phyloP scores from a whole-genome alignment of 805 yeast species.

The Candida berthetii region DNA sequence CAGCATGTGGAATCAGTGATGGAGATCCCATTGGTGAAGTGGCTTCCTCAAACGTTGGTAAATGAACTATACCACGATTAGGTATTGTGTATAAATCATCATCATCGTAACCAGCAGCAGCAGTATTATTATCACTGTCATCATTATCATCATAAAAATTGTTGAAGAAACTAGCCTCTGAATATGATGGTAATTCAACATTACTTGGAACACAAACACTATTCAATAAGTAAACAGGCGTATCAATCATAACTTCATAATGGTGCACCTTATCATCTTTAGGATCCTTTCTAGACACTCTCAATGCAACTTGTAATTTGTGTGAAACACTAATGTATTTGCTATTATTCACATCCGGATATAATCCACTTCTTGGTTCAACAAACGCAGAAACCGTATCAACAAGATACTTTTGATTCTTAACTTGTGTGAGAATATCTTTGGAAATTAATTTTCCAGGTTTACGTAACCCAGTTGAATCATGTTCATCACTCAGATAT shows the following conservation, averaged over 20 bases:
- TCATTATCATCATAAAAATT: neutral
- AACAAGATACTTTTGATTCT: constrained; percentile 7
- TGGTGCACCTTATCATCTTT: constrained; percentile 49
- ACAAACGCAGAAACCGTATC: constrained; percentile 8
- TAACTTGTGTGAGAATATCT: constrained; percentile 6
- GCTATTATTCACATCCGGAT: constrained; percentile 54
- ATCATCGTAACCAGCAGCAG: neutral
- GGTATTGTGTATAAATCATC: neutral
- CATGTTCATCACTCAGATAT: neutral
- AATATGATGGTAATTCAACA: constrained; percentile 31
- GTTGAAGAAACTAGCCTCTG: neutral
- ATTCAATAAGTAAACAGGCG: constrained; percentile 57
- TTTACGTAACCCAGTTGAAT: neutral
- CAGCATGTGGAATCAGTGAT: constrained; percentile 8
- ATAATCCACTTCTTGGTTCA: constrained; percentile 6
- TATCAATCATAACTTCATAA: constrained; percentile 75
- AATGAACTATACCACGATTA: constrained; percentile 17
- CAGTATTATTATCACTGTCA: neutral
- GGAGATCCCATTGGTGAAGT: constrained; percentile 36
- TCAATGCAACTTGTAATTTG: constrained; percentile 61
- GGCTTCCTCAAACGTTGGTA: constrained; percentile 68
- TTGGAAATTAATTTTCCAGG: constrained; percentile 2
- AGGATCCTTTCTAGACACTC: constrained; percentile 60
- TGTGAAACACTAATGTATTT: constrained; percentile 60
- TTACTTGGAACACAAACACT: constrained; percentile 30